Evolutionary conservation across 208 protist species (phyloP).

Genomic region (Lotmaria passim): DNA sequence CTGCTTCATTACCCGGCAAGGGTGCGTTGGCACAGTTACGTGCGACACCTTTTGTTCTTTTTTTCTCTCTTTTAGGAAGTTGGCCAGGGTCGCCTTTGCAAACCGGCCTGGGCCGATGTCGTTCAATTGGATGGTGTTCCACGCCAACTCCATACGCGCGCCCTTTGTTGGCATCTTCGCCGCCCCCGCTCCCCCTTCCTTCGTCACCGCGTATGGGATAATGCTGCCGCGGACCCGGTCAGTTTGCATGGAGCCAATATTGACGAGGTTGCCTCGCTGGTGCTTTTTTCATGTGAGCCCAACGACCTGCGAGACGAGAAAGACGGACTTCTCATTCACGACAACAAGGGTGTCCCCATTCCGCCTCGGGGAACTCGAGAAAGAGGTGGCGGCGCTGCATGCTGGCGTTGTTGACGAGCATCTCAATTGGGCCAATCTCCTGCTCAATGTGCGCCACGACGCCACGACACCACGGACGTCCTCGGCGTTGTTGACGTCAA

Average conservation of each 20-base stretch:
- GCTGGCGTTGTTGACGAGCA: slow-evolving; percentile 66
- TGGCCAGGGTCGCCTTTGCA: slow-evolving; percentile 27
- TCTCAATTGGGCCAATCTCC: slow-evolving; percentile 43
- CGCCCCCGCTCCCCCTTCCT: too few species aligned
- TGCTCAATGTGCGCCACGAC: slow-evolving; percentile 30
- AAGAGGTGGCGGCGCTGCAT: slow-evolving; percentile 43
- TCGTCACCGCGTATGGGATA: slow-evolving; percentile 51
- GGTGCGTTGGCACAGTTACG: slow-evolving; percentile 32
- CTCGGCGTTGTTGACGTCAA: slow-evolving; percentile 17
- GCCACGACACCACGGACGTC: slow-evolving; percentile 1
- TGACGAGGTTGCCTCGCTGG: slow-evolving; percentile 46
- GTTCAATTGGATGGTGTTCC: slow-evolving; percentile 51
- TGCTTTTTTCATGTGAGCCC: slow-evolving; percentile 41
- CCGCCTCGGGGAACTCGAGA: slow-evolving; percentile 36
- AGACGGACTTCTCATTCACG: slow-evolving; percentile 44
- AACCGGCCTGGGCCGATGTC: slow-evolving; percentile 49
- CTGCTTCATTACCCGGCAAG: slow-evolving; percentile 34
- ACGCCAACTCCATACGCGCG: slow-evolving; percentile 46
- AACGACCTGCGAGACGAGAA: slow-evolving; percentile 39
- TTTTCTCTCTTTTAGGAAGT: too few species aligned
- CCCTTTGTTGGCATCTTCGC: slow-evolving; percentile 51
- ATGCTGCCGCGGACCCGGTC: slow-evolving; percentile 37
- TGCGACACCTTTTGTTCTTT: slow-evolving; percentile 13
- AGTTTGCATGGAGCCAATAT: slow-evolving; percentile 47
- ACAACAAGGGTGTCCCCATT: slow-evolving; percentile 47